Evolutionary conservation across 768 basidiomycete species (phyloP).

Genomic region (Kwoniella newhampshirensis): DNA sequence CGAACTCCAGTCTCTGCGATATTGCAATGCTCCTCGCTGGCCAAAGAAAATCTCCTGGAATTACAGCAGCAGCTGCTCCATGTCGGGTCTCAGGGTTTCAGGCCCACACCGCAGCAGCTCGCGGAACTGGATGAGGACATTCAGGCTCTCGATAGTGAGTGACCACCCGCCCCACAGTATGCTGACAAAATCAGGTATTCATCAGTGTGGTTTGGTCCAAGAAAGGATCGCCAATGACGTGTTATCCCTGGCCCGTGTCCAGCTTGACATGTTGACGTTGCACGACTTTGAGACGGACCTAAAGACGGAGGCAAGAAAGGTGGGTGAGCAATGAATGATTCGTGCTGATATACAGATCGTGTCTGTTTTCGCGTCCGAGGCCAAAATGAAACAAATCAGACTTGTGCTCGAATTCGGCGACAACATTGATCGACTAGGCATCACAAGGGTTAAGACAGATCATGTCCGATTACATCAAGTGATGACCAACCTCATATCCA

Average conservation of each 20-base stretch:
- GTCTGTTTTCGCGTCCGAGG: constrained; percentile 45
- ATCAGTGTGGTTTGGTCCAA: constrained; percentile 37
- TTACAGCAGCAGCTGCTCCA: constrained; percentile 7
- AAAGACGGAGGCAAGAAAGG: constrained; percentile 32
- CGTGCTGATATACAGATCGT: constrained; percentile 30
- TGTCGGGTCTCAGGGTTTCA: constrained; percentile 1
- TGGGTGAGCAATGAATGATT: constrained; percentile 8
- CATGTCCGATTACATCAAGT: constrained; percentile 34
- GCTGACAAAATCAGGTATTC: constrained; percentile 18
- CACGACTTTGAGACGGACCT: constrained; percentile 37
- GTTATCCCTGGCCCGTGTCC: constrained; percentile 39
- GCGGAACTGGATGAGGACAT: constrained; percentile 39
- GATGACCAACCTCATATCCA: constrained; percentile 45
- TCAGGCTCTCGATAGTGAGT: constrained; percentile 33
- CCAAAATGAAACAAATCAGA: constrained; percentile 37
- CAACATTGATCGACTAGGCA: constrained; percentile 15
- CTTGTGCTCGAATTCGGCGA: constrained; percentile 36
- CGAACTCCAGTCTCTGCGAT: constrained; percentile 46
- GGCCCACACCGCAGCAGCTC: constrained; percentile 15
- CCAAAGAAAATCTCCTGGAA: constrained; percentile 22
- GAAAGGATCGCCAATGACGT: constrained; percentile 49
- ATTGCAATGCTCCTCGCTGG: constrained; percentile 37
- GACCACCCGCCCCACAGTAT: not conserved
- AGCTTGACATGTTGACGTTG: constrained; percentile 41
- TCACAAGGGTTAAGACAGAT: constrained; percentile 20